A percentile compares a stretch with the other conserved stretches of the same genome.
These are phyloP conservation scores for Quercus glauca DNA, from an alignment of 306 rosid species.

Conservation along the genomic window DNA sequence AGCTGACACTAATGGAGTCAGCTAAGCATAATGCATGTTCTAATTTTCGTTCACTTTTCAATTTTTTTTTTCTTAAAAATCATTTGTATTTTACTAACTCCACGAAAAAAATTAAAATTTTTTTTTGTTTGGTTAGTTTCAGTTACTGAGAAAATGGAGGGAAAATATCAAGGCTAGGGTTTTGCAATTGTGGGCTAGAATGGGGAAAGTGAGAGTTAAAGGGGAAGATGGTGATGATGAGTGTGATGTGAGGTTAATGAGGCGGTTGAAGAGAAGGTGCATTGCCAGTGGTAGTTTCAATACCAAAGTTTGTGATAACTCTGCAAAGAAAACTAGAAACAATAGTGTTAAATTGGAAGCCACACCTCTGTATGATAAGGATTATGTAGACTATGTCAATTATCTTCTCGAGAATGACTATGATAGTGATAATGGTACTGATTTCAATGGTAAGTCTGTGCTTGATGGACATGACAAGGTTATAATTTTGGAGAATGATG, in stretches of 20 bases:
- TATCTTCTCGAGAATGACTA: neutral
- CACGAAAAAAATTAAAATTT: no score
- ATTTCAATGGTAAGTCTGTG: neutral
- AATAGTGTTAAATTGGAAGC: slow-evolving; percentile 2
- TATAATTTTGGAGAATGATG: neutral
- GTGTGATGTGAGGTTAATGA: slow-evolving; percentile 27
- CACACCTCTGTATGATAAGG: neutral
- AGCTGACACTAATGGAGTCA: neutral
- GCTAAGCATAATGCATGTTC: no score
- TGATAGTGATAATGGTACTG: slow-evolving; percentile 7
- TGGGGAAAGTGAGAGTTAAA: slow-evolving; percentile 10
- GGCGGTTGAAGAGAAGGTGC: slow-evolving; percentile 43
- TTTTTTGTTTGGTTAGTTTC: neutral
- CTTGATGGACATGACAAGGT: neutral
- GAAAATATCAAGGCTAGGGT: neutral
- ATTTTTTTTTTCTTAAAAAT: neutral
- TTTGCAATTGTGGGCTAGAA: slow-evolving; percentile 3
- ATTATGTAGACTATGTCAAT: neutral
- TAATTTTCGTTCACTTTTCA: neutral
- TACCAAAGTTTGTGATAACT: neutral
- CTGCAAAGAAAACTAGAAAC: neutral
- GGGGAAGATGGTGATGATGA: neutral
- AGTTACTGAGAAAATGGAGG: neutral
- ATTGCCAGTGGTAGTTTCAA: neutral
- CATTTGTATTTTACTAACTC: neutral